phyloP scores from a whole-genome alignment of 2,329 filamentous ascomycete species.

The Fusarium aywerte region DNA sequence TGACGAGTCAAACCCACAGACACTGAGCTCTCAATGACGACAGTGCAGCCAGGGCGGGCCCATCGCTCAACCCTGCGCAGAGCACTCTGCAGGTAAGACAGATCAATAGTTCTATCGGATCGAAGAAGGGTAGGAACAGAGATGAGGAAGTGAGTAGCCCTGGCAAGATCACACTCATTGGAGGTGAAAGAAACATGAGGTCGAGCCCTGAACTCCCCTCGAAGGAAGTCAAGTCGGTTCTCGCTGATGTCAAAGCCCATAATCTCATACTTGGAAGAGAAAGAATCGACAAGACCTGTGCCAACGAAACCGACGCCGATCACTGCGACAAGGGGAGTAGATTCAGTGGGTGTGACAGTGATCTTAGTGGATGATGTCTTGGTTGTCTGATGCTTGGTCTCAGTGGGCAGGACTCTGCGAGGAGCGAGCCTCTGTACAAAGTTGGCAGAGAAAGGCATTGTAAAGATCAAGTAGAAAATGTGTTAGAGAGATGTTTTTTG shows the following conservation, averaged over 20 bases:
- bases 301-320: constrained; percentile 65
- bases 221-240: constrained; percentile 51
- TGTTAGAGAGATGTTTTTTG: not conserved
- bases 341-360: not conserved
- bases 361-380: not conserved
- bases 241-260: constrained; percentile 60
- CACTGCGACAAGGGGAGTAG: constrained; percentile 55
- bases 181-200: constrained; percentile 50
- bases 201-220: constrained; percentile 39
- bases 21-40: constrained; percentile 64
- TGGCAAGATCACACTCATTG: constrained; percentile 49
- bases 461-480: not conserved
- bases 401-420: not conserved
- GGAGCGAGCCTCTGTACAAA: not conserved
- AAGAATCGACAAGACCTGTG: constrained; percentile 57
- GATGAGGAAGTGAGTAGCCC: constrained; percentile 63
- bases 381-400: not conserved
- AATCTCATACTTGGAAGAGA: constrained; percentile 54
- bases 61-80: constrained; percentile 53
- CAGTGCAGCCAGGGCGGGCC: constrained; percentile 56
- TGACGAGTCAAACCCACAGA: constrained; percentile 65
- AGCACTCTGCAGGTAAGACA: constrained; percentile 58
- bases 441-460: constrained; percentile 20
- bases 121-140: constrained; percentile 63
- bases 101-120: constrained; percentile 58